phyloP scores from a whole-genome alignment of 1,284 basidiomycete species.

The Ceratobasidium sp. region DNA sequence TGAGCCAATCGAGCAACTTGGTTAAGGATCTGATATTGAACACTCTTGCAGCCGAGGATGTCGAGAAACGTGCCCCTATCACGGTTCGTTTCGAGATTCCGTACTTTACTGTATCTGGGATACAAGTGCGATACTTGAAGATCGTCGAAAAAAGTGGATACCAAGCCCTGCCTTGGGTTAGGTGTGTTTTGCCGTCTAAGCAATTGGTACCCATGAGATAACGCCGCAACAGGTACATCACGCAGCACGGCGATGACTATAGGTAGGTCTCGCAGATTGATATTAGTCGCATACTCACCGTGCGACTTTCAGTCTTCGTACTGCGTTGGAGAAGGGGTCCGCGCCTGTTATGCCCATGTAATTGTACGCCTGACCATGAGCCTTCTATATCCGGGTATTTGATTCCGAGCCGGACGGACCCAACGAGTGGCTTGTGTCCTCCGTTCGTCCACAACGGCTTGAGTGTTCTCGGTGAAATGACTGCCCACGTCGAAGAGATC shows the following conservation, averaged over 20 bases:
- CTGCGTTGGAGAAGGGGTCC: conserved; percentile 75
- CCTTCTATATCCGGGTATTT: conserved; percentile 4
- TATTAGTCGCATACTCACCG: background rate
- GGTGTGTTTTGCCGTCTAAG: no score
- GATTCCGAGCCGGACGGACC: conserved; percentile 25
- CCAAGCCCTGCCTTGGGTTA: conserved; percentile 91
- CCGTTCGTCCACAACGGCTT: conserved; percentile 1
- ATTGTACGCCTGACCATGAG: background rate
- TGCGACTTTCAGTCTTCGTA: conserved; percentile 66
- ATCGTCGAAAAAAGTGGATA: conserved; percentile 99
- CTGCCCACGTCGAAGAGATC: conserved; percentile 83
- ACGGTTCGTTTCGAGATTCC: conserved; percentile 98
- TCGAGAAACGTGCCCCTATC: conserved; percentile 92
- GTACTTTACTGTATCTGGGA: conserved; percentile 96
- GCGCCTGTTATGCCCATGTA: conserved; percentile 34
- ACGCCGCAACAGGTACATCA: conserved; percentile 71
- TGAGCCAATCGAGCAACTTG: conserved; percentile 58
- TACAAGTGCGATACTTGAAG: conserved; percentile 96
- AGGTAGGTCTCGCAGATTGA: conserved; percentile 62
- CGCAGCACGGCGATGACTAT: conserved; percentile 96
- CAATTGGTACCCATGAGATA: no score
- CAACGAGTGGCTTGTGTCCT: conserved; percentile 31
- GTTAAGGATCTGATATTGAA: no score
- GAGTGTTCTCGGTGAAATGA: conserved; percentile 30
- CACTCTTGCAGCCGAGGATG: conserved; percentile 70